Base-by-base conservation (phyloP, 345 rosid species). In the Dimocarpus longan region DNA sequence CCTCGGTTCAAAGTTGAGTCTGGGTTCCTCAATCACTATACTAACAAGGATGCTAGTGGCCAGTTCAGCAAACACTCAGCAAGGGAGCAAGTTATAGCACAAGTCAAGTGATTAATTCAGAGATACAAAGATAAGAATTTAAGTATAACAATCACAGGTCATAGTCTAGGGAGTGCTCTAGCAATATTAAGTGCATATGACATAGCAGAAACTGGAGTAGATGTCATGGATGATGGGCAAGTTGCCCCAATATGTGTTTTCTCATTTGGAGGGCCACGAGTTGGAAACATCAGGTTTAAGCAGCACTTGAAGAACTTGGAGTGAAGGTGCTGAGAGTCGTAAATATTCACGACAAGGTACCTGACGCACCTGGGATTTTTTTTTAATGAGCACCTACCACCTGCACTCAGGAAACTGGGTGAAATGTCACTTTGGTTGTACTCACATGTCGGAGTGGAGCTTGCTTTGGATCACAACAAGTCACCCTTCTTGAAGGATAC, bases 81-180 rank as follows among this genome's bases (percentile, higher is more conserved):
- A 7, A 10, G 73, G 60, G 85, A 85, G 57, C 85, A 67, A n/a
- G 28, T 80, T 21, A 37, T 77, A n/a, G 48, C 71, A 39, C 81
- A 77, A 71, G 37, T 77, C 50, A 68, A 66, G 40, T n/a, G 52
- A 22, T 16, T 82, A n/a, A 42, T 66, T 13, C 26, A 9, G 6
- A 26, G 46, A 39, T 76, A 79, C 46, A 32, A 32, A 32, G 37
- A 32, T 32, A 3, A 32, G 75, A 76, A 82, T 6, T 26, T 82
- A 32, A 32, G 37, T 32, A 32, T 32, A 32, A 32, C 85, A 18
- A 52, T 85, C 74, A 71, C 78, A 2, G 80, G 84, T 59, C 85
- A 80, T 74, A 77, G 85, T 77, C 56, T 77, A 32, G 78, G 85
- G 26, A 74, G 81, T 8, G 74, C 85, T n/a, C 54, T 85, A 52